Evolutionary conservation across 1,284 basidiomycete species (phyloP), one percentile per base, ranked within the genome.

Genomic region (Apiotrichum siamense): DNA sequence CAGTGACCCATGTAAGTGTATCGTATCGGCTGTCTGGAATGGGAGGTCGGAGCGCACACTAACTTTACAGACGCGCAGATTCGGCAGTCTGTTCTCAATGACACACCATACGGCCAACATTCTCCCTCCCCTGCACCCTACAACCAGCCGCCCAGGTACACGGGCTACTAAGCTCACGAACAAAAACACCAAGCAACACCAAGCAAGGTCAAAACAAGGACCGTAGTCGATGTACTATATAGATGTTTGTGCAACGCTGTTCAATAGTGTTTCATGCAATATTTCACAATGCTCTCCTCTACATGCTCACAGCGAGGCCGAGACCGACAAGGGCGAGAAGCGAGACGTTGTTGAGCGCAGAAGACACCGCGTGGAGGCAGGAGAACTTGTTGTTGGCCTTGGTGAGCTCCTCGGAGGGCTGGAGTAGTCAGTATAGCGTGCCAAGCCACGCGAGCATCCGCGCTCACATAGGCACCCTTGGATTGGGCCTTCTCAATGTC

Each of bases 401-500:
- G 65, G 83, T 83, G 83, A 88, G 86, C 50, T 80, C 76, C 33
- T 73, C 73, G 3, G 86, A 87, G 3, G 83, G 79, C 85, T 88
- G 59, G n/a, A n/a, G n/a, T 21, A 18, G 33, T 49, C 23, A 54
- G 45, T 10, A 12, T 23, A 21, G 15, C n/a, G n/a, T n/a, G n/a
- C n/a, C n/a, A n/a, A n/a, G n/a, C n/a, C n/a, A n/a, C n/a, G n/a
- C n/a, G n/a, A n/a, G n/a, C n/a, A n/a, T n/a, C n/a, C n/a, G n/a
- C n/a, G n/a, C n/a, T 66, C 67, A 87, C 86, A 37, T 77, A 79
- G 18, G 78, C 66, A 43, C 84, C 66, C 70, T 85, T 86, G 36
- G 83, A 83, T 70, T 89, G 86, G 36, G 80, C 77, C 65, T 85
- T 84, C 76, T 89, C 86, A 44, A 84, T 75, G 59, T 77, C 82